A percentile compares a stretch with the other conserved stretches of the same genome.
phyloP scores from a whole-genome alignment of 139 green algal species.

The Limnomonas spitsbergensis region DNA sequence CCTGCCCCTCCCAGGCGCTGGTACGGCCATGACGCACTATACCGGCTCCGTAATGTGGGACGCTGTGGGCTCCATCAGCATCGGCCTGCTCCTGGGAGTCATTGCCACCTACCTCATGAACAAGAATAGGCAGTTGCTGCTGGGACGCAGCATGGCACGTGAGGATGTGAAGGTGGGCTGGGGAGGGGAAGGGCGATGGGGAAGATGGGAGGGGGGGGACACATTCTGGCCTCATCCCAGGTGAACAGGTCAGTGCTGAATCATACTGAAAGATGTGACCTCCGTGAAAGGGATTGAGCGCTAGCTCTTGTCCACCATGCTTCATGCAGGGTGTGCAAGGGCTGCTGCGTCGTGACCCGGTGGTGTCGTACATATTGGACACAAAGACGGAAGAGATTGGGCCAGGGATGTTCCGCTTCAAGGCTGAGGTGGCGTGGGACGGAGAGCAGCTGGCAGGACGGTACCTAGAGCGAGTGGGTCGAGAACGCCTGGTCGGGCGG shows the following conservation, averaged over 20 bases:
- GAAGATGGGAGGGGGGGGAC: too few species aligned
- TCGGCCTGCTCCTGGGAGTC: conserved; percentile 76
- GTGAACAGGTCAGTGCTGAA: too few species aligned
- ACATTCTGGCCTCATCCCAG: too few species aligned
- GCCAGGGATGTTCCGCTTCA: conserved; percentile 74
- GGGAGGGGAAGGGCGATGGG: too few species aligned
- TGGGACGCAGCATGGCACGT: conserved; percentile 66
- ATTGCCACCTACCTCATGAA: conserved; percentile 84
- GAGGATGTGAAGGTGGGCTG: not conserved
- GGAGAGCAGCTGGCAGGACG: conserved; percentile 19
- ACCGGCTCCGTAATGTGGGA: conserved; percentile 76
- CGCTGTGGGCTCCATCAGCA: conserved; percentile 75
- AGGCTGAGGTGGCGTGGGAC: conserved; percentile 53
- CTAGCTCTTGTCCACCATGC: too few species aligned
- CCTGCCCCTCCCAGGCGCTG: not conserved
- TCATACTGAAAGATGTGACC: too few species aligned
- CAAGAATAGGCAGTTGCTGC: conserved; percentile 79
- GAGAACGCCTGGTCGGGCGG: not conserved
- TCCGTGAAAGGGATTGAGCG: too few species aligned
- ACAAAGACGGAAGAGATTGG: conserved; percentile 87
- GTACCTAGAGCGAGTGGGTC: conserved; percentile 23
- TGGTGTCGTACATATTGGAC: conserved; percentile 70
- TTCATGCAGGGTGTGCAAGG: not conserved
- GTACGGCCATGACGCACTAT: conserved; percentile 29
- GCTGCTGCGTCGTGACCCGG: conserved; percentile 25